Evolutionary conservation across 2,329 filamentous ascomycete genomes (phyloP).

Genomic region (Nothopassalora personata): DNA sequence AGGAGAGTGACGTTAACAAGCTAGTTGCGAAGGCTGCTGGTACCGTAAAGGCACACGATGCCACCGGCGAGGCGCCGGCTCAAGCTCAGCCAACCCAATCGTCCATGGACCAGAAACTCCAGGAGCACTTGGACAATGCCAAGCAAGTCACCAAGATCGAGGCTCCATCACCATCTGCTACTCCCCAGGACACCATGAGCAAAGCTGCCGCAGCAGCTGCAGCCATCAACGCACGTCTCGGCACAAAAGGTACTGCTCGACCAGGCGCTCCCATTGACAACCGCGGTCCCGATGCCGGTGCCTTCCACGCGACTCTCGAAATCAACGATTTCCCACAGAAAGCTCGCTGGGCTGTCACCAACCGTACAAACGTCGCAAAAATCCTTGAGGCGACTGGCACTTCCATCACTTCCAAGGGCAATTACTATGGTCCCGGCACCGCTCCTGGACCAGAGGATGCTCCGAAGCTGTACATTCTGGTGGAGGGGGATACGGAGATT

Average conservation of each 20-base stretch:
- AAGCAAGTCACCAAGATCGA: conserved; percentile 70
- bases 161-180: conserved; percentile 41
- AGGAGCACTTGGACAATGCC: conserved; percentile 56
- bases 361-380: conserved; percentile 96
- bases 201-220: conserved; percentile 78
- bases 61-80: conserved; percentile 14
- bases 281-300: conserved; percentile 93
- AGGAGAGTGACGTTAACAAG: conserved; percentile 45
- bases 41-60: conserved; percentile 35
- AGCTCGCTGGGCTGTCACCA: conserved; percentile 96
- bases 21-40: conserved; percentile 57
- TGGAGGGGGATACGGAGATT: conserved; percentile 93
- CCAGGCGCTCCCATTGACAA: conserved; percentile 95
- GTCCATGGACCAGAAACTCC: conserved; percentile 22
- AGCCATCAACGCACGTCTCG: conserved; percentile 84
- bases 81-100: conserved; percentile 1
- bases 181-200: conserved; percentile 25
- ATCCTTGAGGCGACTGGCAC: conserved; percentile 92
- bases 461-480: conserved; percentile 95
- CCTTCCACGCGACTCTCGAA: conserved; percentile 93
- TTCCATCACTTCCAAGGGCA: conserved; percentile 96
- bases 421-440: conserved; percentile 77
- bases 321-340: conserved; percentile 99
- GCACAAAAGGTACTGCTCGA: conserved; percentile 61
- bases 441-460: conserved; percentile 68